phyloP scores from a whole-genome alignment of 1,139 yeast species.

The Komagataea norvegica region DNA sequence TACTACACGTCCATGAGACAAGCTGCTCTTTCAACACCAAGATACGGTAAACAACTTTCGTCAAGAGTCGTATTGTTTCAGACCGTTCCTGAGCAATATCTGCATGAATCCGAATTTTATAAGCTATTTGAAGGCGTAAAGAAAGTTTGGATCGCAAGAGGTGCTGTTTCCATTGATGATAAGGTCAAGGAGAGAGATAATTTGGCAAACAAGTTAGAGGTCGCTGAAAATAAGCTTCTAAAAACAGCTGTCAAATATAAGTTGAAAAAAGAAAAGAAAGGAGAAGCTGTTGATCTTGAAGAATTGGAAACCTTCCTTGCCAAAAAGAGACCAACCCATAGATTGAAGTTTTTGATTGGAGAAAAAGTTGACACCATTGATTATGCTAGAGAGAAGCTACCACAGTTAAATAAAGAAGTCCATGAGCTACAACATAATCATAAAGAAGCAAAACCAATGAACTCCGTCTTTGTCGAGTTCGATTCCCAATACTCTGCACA shows the following conservation, averaged over 20 bases:
- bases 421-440: slow-evolving; percentile 54
- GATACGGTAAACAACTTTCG: slow-evolving; percentile 65
- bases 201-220: slow-evolving; percentile 62
- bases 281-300: slow-evolving; percentile 32
- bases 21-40: slow-evolving; percentile 76
- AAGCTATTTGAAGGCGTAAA: slow-evolving; percentile 67
- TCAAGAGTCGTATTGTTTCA: slow-evolving; percentile 80
- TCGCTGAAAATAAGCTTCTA: slow-evolving; percentile 58
- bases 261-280: slow-evolving; percentile 54
- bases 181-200: slow-evolving; percentile 58
- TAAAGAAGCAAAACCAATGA: slow-evolving; percentile 37
- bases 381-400: slow-evolving; percentile 61
- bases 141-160: slow-evolving; percentile 71
- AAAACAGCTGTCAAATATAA: slow-evolving; percentile 57
- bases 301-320: slow-evolving; percentile 66
- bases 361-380: slow-evolving; percentile 82
- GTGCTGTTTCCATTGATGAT: slow-evolving; percentile 52
- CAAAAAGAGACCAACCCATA: slow-evolving; percentile 72
- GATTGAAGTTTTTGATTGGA: slow-evolving; percentile 62
- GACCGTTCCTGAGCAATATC: slow-evolving; percentile 65
- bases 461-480: slow-evolving; percentile 84
- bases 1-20: slow-evolving; percentile 77
- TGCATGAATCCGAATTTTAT: slow-evolving; percentile 57
- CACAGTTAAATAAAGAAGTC: slow-evolving; percentile 64
- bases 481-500: slow-evolving; percentile 85